A percentile compares a stretch with the other conserved stretches of the same genome.
Evolutionary conservation across 2,329 filamentous ascomycete genomes (phyloP).

Genomic region (Talaromyces sp.): DNA sequence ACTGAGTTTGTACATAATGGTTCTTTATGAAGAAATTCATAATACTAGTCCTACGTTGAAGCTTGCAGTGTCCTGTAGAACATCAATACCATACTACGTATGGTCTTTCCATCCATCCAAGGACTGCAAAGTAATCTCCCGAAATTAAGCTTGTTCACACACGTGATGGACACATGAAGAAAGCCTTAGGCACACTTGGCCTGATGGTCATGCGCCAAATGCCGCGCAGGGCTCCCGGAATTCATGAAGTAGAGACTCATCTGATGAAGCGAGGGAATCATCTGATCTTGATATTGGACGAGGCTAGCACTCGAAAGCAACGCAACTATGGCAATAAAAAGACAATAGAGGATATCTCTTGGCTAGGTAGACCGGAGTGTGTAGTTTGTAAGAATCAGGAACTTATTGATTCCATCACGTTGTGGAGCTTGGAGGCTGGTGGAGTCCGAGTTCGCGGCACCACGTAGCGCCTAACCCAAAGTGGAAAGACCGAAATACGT

Average conservation of each 20-base stretch:
- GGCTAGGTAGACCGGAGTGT: background rate
- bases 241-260: background rate
- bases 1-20: background rate
- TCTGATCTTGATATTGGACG: background rate
- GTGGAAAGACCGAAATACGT: constrained; percentile 9
- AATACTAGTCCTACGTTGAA: background rate
- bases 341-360: background rate
- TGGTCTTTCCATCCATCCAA: background rate
- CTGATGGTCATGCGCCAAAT: background rate
- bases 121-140: background rate
- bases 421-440: constrained; percentile 1
- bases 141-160: background rate
- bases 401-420: background rate
- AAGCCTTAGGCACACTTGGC: background rate
- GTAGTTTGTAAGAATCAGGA: background rate
- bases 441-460: constrained; percentile 4
- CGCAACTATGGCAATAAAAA: background rate
- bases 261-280: background rate
- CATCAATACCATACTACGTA: background rate
- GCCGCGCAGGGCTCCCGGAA: background rate
- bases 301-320: background rate
- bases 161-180: background rate
- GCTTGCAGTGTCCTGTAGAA: background rate
- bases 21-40: background rate
- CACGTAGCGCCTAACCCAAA: constrained; percentile 7